Evolutionary conservation across 257 asterid genomes (phyloP).

Genomic region (Gentiana macrophylla): DNA sequence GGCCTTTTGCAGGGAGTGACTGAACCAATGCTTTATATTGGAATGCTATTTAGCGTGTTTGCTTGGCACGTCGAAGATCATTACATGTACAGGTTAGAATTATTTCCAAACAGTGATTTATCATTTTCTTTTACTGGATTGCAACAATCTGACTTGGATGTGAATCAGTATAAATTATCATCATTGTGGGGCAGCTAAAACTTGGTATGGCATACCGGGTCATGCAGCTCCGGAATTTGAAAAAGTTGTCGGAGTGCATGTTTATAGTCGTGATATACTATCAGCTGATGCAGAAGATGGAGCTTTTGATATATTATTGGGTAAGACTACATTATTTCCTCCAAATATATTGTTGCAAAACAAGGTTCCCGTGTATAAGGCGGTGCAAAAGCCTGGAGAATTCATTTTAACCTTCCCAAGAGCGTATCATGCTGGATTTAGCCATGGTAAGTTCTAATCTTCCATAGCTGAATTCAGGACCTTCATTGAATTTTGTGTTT

Average conservation of each 20-base stretch:
- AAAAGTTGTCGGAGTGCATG: constrained; percentile 9
- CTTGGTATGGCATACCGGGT: constrained; percentile 46
- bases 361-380: constrained; percentile 23
- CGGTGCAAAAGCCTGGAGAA: constrained; percentile 37
- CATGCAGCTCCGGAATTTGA: constrained; percentile 25
- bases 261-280: constrained; percentile 20
- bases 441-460: constrained; percentile 22
- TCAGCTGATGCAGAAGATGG: constrained; percentile 18
- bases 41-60: constrained; percentile 44
- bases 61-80: constrained; percentile 52
- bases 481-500: no score
- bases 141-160: no score
- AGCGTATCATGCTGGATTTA: constrained; percentile 40
- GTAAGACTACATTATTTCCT: constrained; percentile 33
- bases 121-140: no score
- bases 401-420: constrained; percentile 36
- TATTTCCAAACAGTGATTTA: no score
- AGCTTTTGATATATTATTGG: constrained; percentile 22
- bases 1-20: constrained; percentile 31
- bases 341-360: constrained; percentile 26
- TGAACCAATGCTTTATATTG: constrained; percentile 35
- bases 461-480: background rate
- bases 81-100: constrained; percentile 27
- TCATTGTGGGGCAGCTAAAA: constrained; percentile 42
- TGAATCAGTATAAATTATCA: constrained; percentile 30